Base-by-base conservation (phyloP, 768 basidiomycete genomes). In the Serendipita sp. region DNA sequence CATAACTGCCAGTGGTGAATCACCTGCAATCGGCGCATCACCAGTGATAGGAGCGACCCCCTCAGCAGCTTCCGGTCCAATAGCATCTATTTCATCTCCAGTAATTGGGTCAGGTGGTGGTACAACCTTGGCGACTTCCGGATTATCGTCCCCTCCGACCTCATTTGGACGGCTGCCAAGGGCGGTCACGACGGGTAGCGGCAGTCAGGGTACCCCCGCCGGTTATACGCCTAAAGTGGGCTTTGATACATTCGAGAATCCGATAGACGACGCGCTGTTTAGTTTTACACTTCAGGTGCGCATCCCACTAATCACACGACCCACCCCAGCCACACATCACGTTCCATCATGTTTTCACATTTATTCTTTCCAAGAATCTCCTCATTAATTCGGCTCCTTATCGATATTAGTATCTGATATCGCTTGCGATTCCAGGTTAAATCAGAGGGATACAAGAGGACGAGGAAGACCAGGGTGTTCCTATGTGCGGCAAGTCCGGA, bases 401-500 rank as follows among this genome's bases (percentile, higher is more conserved):
- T 35, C 23, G 23, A 23, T 23, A 23, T 23, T 23, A 23, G 23
- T 23, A 23, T 23, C 23, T 23, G 23, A 23, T 48, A 46, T 46
- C 45, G 13, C 7, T 18, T 23, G 10, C 41, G 34, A 32, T 18
- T 67, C 5, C 63, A 75, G 71, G 90, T 89, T 18, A 91, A 94
- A 73, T 85, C 83, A 5, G 89, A 86, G 1, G 87, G 87, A 1
- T 97, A 92, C 73, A 76, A 77, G 47, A 81, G 90, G 35, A 85
- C 79, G 2, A 79, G 86, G 34, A 82, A 83, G 63, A 94, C 92
- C 0, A 81, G 95, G 0, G 89, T 89, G 0, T 98, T 91, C 74
- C 79, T 96, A 0, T 94, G 92, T 66, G 94, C 94, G 0, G 81
- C 90, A 0, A 89, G 89, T 48, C 78, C 85, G 0, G 93, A 96